Base-by-base conservation (phyloP, 164 flowering plant species). In the Chimonanthus salicifolius region DNA sequence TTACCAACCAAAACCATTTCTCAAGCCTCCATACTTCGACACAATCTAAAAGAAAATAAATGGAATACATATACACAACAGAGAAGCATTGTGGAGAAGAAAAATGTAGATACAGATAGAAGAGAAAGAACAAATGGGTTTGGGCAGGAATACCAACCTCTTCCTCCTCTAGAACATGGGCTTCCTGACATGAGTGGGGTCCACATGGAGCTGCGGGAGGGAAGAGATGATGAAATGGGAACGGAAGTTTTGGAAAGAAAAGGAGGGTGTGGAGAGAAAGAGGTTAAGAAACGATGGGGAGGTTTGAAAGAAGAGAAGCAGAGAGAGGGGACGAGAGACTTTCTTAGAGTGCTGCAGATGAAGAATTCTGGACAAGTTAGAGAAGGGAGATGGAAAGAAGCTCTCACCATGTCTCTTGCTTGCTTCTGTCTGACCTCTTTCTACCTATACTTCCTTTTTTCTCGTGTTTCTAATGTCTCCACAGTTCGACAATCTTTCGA, bases 121-220 rank as follows among this genome's bases (percentile, higher is more conserved):
- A 45, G 6, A 48, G 47, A 15, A 64, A 10, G 6, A 67, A 16
- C 47, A 18, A 33, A 45, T 51, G 62, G 72, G 47, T 15, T 79
- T 62, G 58, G 21, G 48, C 33, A 44, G 16, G 71, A 72, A 2
- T 45, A 72, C 83, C 47, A 20, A 80, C 83, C 78, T 74, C 73
- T 70, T 68, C 78, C 80, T 54, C 60, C 16, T 54, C 60, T 54
- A n/a, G 60, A 54, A 4, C 60, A 11, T 13, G 3, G 60, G 16
- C 18, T 3, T 8, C 76, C 70, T 62, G 45, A 66, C 80, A 73
- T 76, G 3, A 76, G 16, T 13, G 75, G 69, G n/a, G 58, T 51
- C 72, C 73, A 46, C 64, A 47, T 58, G 47, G 72, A 69, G 64
- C 48, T 64, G 33, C 51, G 74, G 43, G 76, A 70, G 71, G 67